Conservation (phyloP, 140 eudicot genomes). For the Bidens hawaiensis region DNA sequence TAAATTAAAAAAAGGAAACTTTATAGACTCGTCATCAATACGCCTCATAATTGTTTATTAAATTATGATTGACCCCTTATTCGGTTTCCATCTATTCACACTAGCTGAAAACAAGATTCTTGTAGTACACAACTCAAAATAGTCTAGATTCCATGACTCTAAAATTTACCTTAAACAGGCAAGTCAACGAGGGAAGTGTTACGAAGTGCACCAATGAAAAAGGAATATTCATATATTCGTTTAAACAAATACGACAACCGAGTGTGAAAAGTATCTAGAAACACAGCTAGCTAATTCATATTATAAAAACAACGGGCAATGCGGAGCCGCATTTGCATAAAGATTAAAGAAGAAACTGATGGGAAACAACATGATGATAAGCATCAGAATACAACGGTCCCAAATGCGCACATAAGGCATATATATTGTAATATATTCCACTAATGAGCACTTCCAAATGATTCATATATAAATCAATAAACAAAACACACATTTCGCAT, state of each 20-base stretch:
- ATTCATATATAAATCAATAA: conserved; percentile 29
- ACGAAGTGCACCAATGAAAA: conserved; percentile 34
- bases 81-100: conserved; percentile 17
- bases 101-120: no score
- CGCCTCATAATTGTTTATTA: conserved; percentile 23
- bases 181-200: conserved; percentile 22
- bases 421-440: conserved; percentile 47
- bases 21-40: background rate
- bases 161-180: conserved; percentile 27
- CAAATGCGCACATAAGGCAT: conserved; percentile 40
- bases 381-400: conserved; percentile 81
- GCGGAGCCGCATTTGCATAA: conserved; percentile 28
- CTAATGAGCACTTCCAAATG: conserved; percentile 34
- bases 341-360: conserved; percentile 30
- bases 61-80: conserved; percentile 27
- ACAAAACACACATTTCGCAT: conserved; percentile 30
- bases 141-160: conserved; percentile 27
- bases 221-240: conserved; percentile 43
- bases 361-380: conserved; percentile 40
- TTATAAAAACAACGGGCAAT: conserved; percentile 22
- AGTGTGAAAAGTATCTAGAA: conserved; percentile 11
- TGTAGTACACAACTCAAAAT: conserved; percentile 10
- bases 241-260: conserved; percentile 33
- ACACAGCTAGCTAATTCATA: conserved; percentile 10
- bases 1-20: conserved; percentile 11